These are phyloP conservation scores for Sporisorium scitamineum DNA, from an alignment of 1,284 basidiomycete species.

Conservation along the genomic window DNA sequence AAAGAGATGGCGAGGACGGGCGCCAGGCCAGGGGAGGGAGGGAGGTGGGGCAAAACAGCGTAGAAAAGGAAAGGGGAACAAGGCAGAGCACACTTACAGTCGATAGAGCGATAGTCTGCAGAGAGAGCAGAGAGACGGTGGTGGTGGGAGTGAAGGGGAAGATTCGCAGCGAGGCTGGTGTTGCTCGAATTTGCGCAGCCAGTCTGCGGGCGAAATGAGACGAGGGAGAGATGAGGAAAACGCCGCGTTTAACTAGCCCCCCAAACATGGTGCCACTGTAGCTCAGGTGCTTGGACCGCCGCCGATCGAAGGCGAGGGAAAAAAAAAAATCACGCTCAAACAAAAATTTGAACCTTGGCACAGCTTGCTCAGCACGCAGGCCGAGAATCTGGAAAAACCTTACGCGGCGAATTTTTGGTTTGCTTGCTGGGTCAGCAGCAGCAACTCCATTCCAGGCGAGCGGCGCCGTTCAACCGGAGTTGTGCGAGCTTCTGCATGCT, in stretches of 20 bases:
- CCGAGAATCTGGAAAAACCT: background rate
- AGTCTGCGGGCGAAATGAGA: conserved; percentile 18
- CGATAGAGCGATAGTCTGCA: conserved; percentile 8
- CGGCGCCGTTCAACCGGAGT: background rate
- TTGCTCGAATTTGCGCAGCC: conserved; percentile 1
- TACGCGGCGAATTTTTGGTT: background rate
- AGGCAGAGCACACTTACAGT: conserved; percentile 10
- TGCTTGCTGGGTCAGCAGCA: background rate
- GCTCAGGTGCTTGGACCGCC: background rate
- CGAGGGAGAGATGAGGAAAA: background rate
- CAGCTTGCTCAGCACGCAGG: background rate
- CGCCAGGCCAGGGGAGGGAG: background rate
- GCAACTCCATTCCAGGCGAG: background rate
- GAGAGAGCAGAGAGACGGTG: conserved; percentile 9
- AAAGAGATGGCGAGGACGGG: background rate
- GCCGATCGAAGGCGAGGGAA: background rate
- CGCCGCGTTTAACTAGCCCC: too few species aligned
- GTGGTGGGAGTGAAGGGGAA: conserved; percentile 30
- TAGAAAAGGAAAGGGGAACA: background rate
- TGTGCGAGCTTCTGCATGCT: background rate
- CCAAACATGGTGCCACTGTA: too few species aligned
- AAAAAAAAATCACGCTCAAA: background rate
- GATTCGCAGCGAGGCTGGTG: conserved; percentile 11
- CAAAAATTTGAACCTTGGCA: conserved; percentile 3
- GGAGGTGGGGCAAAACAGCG: conserved; percentile 2